Evolutionary conservation across 2,329 filamentous ascomycete genomes (phyloP), one percentile per base, ranked within the genome.

Genomic region (Diaporthe amygdali): DNA sequence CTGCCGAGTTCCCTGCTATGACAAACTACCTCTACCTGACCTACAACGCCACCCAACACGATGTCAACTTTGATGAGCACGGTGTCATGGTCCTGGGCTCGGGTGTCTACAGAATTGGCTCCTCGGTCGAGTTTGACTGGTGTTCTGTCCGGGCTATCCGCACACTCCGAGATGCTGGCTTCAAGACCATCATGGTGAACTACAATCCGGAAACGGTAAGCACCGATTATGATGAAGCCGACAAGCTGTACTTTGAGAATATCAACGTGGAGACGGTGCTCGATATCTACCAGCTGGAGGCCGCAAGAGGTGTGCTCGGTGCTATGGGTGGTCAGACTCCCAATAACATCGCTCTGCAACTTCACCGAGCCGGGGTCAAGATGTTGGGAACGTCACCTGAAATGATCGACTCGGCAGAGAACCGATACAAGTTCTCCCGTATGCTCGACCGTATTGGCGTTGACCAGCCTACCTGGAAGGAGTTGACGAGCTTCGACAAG

Each of bases 41-140:
- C 0, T 98, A 98, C 86, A 98, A 98, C 78, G 96, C 93, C 17
- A 91, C 91, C 0, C 93, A 96, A 81, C 92, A 93, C 75, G 96
- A 99, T 77, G 86, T 98, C 69, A 80, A 81, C 17, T 98, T 98
- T 78, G 88, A 94, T 12, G 96, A 99, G 79, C 91, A 96, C 74
- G 96, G 96, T 78, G 90, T 98, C 73, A 98, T 98, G 95, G 96
- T 99, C 10, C 87, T 98, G 37, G 96, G 96, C 17, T 98, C 95
- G 39, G 96, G 96, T 82, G 95, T 98, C 12, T 98, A 98, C 86
- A 91, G 96, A 73, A 99, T 99, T 75, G 96, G 96, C 75, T 98
- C 95, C 0, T 98, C 96, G 0, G 96, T 99, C 71, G 96, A 99
- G 80, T 99, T 99, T 81, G 96, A 99, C 82, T 99, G 96, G 96